These are phyloP conservation scores for Pichia scutulata DNA, from an alignment of 805 yeast species.

Conservation along the genomic window DNA sequence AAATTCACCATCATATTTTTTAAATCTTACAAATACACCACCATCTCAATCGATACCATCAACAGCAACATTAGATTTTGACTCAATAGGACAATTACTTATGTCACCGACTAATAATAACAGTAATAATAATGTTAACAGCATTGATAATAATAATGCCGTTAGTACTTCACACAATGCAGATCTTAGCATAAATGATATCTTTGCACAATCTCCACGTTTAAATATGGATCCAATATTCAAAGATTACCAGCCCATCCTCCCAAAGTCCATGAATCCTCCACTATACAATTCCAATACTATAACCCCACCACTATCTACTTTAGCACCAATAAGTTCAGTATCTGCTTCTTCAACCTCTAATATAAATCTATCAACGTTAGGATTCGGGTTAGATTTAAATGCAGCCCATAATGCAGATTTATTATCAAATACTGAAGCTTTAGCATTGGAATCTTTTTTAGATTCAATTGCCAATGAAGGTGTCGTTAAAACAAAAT, in stretches of 20 bases:
- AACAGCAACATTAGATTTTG: slow-evolving; percentile 4
- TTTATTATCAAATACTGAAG: slow-evolving; percentile 28
- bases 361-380: background rate
- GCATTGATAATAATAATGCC: too few relatives aligned
- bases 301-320: background rate
- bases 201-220: background rate
- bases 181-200: background rate
- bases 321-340: background rate
- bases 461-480: slow-evolving; percentile 32
- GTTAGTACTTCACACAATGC: background rate
- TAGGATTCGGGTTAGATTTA: background rate
- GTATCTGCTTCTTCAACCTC: background rate
- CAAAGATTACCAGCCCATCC: background rate
- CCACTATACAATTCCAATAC: background rate
- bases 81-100: slow-evolving; percentile 8
- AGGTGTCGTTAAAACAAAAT: background rate
- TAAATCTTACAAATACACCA: background rate
- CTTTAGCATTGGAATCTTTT: slow-evolving; percentile 29
- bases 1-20: background rate
- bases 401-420: background rate
- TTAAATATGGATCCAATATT: background rate
- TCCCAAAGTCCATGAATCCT: background rate
- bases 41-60: background rate
- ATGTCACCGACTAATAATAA: slow-evolving; percentile 4
- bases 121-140: too few relatives aligned